Conservation (phyloP, 306 rosid species). For the Vachellia collinsii region DNA sequence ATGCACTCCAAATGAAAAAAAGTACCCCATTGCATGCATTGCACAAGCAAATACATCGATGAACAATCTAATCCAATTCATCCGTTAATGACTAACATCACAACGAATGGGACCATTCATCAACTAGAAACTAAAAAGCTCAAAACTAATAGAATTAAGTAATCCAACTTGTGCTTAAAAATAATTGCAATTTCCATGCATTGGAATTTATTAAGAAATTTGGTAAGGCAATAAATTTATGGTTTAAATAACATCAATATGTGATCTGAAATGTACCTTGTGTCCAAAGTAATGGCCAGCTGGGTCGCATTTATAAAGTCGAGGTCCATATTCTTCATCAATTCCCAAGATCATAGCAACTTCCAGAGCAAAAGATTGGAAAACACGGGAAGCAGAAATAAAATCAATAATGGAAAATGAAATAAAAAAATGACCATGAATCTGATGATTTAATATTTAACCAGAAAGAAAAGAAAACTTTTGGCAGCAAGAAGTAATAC, state of each 20-base stretch:
- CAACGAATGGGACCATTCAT: conserved; percentile 16
- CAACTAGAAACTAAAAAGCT: not conserved
- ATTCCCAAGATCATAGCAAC: conserved; percentile 79
- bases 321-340: conserved; percentile 75
- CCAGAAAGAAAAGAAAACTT: not conserved
- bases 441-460: not conserved
- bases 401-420: conserved; percentile 15
- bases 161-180: not conserved
- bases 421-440: not conserved
- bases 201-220: not conserved
- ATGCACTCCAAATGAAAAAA: conserved; percentile 14
- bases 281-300: conserved; percentile 85
- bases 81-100: not conserved
- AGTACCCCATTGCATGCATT: conserved; percentile 5
- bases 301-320: conserved; percentile 73
- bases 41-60: not conserved
- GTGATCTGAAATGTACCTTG: conserved; percentile 49
- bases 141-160: conserved; percentile 16
- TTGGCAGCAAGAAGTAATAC: conserved; percentile 27
- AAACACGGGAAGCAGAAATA: not conserved
- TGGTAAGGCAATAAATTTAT: not conserved
- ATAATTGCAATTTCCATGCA: not conserved
- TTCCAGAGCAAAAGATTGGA: conserved; percentile 33
- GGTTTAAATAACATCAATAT: not conserved
- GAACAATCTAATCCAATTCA: not conserved